These are phyloP conservation scores for Diaporthe ilicicola DNA, from an alignment of 2,329 filamentous ascomycete species.

Conservation along the genomic window DNA sequence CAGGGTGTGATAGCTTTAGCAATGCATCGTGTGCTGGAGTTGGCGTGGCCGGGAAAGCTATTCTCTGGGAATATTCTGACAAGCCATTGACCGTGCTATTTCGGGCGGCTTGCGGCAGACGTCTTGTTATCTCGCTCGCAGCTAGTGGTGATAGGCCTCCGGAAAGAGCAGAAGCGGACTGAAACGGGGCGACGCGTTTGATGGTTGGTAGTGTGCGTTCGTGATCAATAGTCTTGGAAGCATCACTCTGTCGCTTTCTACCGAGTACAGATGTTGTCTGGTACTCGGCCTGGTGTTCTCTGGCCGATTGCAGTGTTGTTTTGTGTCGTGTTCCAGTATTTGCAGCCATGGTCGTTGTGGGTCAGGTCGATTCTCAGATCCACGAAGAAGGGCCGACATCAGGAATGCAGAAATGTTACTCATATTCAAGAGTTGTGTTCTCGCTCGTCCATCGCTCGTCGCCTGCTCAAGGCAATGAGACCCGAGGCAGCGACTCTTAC, in stretches of 20 bases:
- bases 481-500: background rate
- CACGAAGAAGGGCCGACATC: background rate
- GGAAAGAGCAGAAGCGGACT: conserved; percentile 24
- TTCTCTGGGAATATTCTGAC: conserved; percentile 67
- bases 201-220: background rate
- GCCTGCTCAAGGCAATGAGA: background rate
- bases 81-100: conserved; percentile 33
- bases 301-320: conserved; percentile 38
- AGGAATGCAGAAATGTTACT: background rate
- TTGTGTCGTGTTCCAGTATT: conserved; percentile 37
- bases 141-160: conserved; percentile 36
- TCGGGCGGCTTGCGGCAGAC: conserved; percentile 3
- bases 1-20: conserved; percentile 68
- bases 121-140: conserved; percentile 56
- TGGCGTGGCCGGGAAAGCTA: conserved; percentile 61
- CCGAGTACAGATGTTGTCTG: conserved; percentile 35
- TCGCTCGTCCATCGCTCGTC: background rate
- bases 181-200: conserved; percentile 23
- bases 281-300: conserved; percentile 32
- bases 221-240: conserved; percentile 7
- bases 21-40: conserved; percentile 59
- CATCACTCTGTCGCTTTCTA: conserved; percentile 38
- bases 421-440: background rate
- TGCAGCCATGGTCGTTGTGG: conserved; percentile 21
- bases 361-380: background rate